These are phyloP conservation scores for Phytophthora cryptogea DNA, from an alignment of 352 stramenopile genomes.

Conservation along the genomic window DNA sequence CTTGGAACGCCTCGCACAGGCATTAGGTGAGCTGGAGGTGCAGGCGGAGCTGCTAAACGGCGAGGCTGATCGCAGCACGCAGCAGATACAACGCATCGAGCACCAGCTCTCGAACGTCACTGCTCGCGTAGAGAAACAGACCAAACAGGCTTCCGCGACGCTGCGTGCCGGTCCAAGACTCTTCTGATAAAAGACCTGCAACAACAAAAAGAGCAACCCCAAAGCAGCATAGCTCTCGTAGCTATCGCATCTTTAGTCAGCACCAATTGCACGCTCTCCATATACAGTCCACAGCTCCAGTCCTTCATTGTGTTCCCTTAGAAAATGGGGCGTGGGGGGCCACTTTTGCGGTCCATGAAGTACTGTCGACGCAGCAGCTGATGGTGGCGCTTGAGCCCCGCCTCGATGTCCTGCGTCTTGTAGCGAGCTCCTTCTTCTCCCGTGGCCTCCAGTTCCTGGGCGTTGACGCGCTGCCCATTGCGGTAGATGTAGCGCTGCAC, in stretches of 20 bases:
- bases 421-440: slow-evolving; percentile 66
- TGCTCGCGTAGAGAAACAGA: slow-evolving; percentile 71
- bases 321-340: slow-evolving; percentile 46
- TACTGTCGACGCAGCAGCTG: slow-evolving; percentile 82
- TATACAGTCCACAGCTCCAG: not conserved
- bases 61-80: slow-evolving; percentile 66
- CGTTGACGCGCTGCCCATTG: slow-evolving; percentile 74
- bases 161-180: slow-evolving; percentile 44
- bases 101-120: slow-evolving; percentile 70
- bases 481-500: slow-evolving; percentile 85
- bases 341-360: slow-evolving; percentile 84
- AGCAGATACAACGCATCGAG: slow-evolving; percentile 77
- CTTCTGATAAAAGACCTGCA: slow-evolving; percentile 34
- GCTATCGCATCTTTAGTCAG: not conserved
- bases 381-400: slow-evolving; percentile 70
- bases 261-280: slow-evolving; percentile 6
- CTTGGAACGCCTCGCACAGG: slow-evolving; percentile 60
- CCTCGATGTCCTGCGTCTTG: slow-evolving; percentile 76
- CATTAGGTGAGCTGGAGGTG: slow-evolving; percentile 71
- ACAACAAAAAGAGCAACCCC: not conserved
- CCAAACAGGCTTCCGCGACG: slow-evolving; percentile 55
- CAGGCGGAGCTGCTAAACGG: slow-evolving; percentile 71
- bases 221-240: slow-evolving; percentile 2
- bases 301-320: slow-evolving; percentile 22
- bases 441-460: slow-evolving; percentile 41